phyloP scores from a whole-genome alignment of 305 asterid genomes.

The Rubia occidens region DNA sequence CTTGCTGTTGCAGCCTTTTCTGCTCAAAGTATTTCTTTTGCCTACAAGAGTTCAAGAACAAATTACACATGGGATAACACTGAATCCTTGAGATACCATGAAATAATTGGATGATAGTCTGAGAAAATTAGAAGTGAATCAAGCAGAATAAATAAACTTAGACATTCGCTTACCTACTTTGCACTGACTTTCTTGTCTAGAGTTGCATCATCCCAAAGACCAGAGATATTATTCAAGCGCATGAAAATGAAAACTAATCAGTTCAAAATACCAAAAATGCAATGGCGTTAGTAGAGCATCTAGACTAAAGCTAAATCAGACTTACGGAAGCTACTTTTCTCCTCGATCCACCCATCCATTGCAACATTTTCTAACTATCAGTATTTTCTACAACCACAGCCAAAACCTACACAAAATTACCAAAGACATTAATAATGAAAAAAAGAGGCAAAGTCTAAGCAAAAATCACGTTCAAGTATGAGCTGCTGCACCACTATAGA shows the following conservation, averaged over 20 bases:
- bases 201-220: constrained; percentile 26
- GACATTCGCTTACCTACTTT: constrained; percentile 48
- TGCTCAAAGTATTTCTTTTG: constrained; percentile 92
- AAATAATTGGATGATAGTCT: background rate
- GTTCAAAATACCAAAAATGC: background rate
- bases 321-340: constrained; percentile 76
- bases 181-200: constrained; percentile 73
- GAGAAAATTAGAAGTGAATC: background rate
- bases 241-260: constrained; percentile 14
- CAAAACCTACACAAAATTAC: constrained; percentile 14
- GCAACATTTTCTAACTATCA: constrained; percentile 47
- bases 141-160: background rate
- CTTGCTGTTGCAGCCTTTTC: constrained; percentile 53
- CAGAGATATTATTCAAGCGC: constrained; percentile 14
- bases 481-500: background rate
- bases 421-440: background rate
- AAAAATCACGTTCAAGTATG: background rate
- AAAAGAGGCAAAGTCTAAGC: background rate
- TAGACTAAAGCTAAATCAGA: constrained; percentile 9
- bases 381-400: constrained; percentile 12
- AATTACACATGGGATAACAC: constrained; percentile 10
- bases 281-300: background rate
- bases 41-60: constrained; percentile 31
- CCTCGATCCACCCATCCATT: constrained; percentile 99
- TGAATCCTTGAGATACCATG: constrained; percentile 10